Conservation (phyloP, 2,329 filamentous ascomycete genomes). For the Aspergillus costaricaensis region DNA sequence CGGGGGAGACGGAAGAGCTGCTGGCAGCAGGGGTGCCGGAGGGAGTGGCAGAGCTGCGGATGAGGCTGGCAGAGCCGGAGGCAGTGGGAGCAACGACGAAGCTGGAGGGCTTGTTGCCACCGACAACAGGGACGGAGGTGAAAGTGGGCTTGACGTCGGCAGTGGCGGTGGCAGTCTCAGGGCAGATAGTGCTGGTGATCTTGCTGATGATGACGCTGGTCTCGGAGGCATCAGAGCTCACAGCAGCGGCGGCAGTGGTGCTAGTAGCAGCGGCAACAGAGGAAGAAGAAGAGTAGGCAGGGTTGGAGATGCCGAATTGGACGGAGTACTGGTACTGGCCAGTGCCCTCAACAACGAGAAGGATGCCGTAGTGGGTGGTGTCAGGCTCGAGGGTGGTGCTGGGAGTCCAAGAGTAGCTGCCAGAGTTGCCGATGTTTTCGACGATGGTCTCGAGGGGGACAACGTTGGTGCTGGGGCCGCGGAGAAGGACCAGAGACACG, state of each 20-base stretch:
- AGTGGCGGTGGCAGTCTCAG: conserved; percentile 17
- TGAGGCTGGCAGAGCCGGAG: conserved; percentile 5
- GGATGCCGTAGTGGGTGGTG: conserved; percentile 59
- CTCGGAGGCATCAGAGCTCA: conserved; percentile 14
- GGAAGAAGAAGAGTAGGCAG: conserved; percentile 16
- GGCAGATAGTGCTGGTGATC: conserved; percentile 13
- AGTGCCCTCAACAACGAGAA: conserved; percentile 61
- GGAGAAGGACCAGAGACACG: conserved; percentile 62
- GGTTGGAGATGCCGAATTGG: conserved; percentile 60
- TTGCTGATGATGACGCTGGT: conserved; percentile 15
- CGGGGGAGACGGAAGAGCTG: conserved; percentile 14
- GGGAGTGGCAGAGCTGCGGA: conserved; percentile 15
- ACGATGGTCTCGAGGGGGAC: conserved; percentile 53
- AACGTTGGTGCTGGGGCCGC: conserved; percentile 59
- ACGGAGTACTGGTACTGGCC: conserved; percentile 64
- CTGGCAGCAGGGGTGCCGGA: conserved; percentile 17
- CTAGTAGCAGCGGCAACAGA: conserved; percentile 10
- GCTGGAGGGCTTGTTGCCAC: conserved; percentile 12
- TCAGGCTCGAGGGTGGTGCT: conserved; percentile 50
- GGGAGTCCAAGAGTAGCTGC: conserved; percentile 59
- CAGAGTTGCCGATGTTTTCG: conserved; percentile 58
- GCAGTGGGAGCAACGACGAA: conserved; percentile 16
- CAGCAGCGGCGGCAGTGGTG: conserved; percentile 14
- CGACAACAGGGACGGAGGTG: conserved; percentile 16
- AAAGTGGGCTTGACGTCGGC: conserved; percentile 7